phyloP scores from a whole-genome alignment of 257 asterid species.

The Solanum ossicruentum region DNA sequence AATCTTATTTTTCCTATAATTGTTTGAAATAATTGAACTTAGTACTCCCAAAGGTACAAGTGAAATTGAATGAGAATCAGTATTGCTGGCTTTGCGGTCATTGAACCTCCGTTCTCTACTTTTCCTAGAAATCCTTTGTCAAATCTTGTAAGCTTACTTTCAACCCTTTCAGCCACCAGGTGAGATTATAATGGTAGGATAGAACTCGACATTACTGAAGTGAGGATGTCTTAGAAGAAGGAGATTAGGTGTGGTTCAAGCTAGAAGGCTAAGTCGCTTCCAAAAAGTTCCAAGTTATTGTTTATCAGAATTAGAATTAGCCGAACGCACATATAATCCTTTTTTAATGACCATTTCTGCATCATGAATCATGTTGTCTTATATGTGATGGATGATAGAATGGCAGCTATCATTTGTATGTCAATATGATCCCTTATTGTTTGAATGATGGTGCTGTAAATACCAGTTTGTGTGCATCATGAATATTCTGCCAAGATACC shows the following conservation, averaged over 20 bases:
- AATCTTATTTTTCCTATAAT: too few species aligned
- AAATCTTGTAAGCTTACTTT: background rate
- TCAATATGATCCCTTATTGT: background rate
- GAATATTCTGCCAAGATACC: background rate
- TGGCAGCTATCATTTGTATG: background rate
- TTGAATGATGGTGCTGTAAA: background rate
- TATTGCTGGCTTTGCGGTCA: background rate
- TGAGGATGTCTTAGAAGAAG: background rate
- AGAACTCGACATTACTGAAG: background rate
- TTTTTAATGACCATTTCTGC: background rate
- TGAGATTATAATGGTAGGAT: background rate
- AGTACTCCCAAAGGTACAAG: background rate
- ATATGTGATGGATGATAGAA: background rate
- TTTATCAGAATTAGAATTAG: background rate
- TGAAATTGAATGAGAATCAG: background rate
- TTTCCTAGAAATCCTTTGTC: background rate
- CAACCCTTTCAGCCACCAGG: background rate
- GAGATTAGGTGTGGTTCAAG: background rate
- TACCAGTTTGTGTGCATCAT: background rate
- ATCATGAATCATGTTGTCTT: background rate
- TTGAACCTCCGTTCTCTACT: background rate
- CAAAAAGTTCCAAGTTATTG: background rate
- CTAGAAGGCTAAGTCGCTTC: background rate
- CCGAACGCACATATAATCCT: background rate
- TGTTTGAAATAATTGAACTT: background rate